These are phyloP conservation scores for Floccularia luteovirens DNA, from an alignment of 768 basidiomycete species.

Conservation along the genomic window DNA sequence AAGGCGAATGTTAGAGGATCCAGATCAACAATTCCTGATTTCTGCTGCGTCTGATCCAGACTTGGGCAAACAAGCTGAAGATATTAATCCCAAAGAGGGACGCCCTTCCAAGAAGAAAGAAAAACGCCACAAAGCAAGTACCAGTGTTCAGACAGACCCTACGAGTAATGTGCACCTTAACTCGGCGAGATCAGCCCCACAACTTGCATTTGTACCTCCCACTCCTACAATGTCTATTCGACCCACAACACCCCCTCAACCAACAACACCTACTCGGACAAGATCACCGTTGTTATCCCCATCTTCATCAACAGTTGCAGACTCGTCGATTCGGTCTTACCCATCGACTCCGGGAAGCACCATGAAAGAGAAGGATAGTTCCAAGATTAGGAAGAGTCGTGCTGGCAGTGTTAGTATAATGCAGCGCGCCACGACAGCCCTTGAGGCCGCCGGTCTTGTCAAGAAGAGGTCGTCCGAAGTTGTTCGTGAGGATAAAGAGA, in stretches of 20 bases:
- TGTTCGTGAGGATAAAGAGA: constrained; percentile 51
- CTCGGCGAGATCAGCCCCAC: constrained; percentile 38
- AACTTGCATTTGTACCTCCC: constrained; percentile 69
- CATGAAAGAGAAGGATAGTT: constrained; percentile 46
- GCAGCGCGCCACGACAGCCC: constrained; percentile 88
- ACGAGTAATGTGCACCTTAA: constrained; percentile 13
- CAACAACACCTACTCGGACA: constrained; percentile 31
- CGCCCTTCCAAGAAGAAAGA: constrained; percentile 2
- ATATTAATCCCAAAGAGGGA: constrained; percentile 1
- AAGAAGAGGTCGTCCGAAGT: constrained; percentile 77
- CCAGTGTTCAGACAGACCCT: constrained; percentile 41
- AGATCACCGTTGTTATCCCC: constrained; percentile 52
- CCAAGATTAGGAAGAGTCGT: constrained; percentile 59
- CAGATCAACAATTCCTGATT: constrained; percentile 8
- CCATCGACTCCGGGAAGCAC: constrained; percentile 66
- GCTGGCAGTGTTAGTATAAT: constrained; percentile 94
- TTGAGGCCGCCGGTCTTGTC: constrained; percentile 80
- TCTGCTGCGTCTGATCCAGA: constrained; percentile 9
- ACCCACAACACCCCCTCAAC: constrained; percentile 47
- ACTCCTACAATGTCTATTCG: constrained; percentile 54
- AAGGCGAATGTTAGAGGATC: constrained; percentile 36
- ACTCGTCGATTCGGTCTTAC: constrained; percentile 50
- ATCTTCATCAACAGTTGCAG: constrained; percentile 38
- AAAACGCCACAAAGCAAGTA: constrained; percentile 19
- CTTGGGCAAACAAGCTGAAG: constrained; percentile 13